phyloP scores from a whole-genome alignment of 148 eudicot species.

The Silene uniflora region DNA sequence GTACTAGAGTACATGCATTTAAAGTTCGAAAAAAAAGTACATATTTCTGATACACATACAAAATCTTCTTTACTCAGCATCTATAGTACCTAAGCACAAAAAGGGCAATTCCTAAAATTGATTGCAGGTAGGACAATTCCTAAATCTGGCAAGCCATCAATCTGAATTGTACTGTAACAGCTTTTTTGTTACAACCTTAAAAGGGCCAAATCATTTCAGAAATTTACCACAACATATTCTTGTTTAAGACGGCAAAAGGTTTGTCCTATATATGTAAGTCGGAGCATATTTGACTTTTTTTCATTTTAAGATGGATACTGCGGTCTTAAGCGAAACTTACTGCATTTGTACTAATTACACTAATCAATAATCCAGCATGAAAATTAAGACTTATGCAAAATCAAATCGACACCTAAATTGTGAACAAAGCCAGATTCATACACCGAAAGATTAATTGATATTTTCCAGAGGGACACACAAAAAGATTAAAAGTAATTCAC shows the following conservation, averaged over 20 bases:
- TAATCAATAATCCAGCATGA: no score
- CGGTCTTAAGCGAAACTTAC: no score
- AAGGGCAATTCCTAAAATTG: not conserved
- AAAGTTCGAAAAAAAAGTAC: not conserved
- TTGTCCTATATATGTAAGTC: no score
- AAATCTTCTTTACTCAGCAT: not conserved
- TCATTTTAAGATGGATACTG: no score
- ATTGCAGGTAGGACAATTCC: not conserved
- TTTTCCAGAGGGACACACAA: no score
- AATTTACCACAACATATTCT: no score
- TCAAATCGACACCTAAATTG: not conserved
- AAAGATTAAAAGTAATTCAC: no score
- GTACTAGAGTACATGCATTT: not conserved
- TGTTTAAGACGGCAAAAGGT: no score
- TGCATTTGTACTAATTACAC: no score
- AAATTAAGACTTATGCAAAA: not conserved
- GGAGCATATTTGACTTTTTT: no score
- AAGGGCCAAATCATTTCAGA: not conserved
- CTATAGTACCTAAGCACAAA: not conserved
- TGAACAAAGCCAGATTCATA: not conserved
- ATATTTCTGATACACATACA: not conserved
- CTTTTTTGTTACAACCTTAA: not conserved
- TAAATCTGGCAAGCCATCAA: not conserved
- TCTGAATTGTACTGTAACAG: not conserved
- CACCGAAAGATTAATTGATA: no score